Conservation (phyloP, 2,329 filamentous ascomycete genomes). For the Phaeoacremonium minimum region DNA sequence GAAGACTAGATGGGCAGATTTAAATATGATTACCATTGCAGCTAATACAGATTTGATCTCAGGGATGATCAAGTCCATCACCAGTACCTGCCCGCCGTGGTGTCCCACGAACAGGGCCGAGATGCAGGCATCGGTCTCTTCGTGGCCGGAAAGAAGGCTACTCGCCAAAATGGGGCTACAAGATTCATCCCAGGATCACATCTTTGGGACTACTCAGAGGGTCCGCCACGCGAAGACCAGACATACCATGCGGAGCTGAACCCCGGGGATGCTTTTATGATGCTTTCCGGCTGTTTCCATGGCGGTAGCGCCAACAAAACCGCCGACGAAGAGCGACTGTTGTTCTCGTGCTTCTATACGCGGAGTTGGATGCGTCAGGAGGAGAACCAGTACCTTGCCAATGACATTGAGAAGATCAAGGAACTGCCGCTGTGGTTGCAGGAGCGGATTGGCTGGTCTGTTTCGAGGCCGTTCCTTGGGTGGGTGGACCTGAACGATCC, state of each 20-base stretch:
- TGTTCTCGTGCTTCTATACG: slow-evolving; percentile 17
- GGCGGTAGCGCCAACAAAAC: slow-evolving; percentile 19
- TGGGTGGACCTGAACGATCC: slow-evolving; percentile 13
- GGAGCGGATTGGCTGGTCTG: background rate
- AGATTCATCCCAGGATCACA: slow-evolving; percentile 29
- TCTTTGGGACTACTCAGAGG: slow-evolving; percentile 20
- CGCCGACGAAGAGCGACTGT: slow-evolving; percentile 13
- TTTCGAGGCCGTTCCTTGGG: slow-evolving; percentile 5
- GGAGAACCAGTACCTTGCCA: slow-evolving; percentile 17
- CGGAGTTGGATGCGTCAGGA: slow-evolving; percentile 13
- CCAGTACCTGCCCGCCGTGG: slow-evolving; percentile 6
- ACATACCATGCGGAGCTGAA: slow-evolving; percentile 14
- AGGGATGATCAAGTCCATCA: slow-evolving; percentile 21
- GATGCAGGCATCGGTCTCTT: slow-evolving; percentile 24
- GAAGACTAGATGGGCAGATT: too few relatives aligned
- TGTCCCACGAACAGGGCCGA: slow-evolving; percentile 13
- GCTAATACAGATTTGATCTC: too few relatives aligned
- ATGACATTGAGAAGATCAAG: slow-evolving; percentile 13
- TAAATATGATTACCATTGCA: too few relatives aligned
- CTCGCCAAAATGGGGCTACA: slow-evolving; percentile 27
- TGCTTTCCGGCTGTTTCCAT: slow-evolving; percentile 17
- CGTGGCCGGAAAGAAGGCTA: slow-evolving; percentile 24
- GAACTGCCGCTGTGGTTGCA: slow-evolving; percentile 3
- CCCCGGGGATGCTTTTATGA: slow-evolving; percentile 15
- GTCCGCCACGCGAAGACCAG: slow-evolving; percentile 12